These are phyloP conservation scores for Tetraselmis striata DNA, from an alignment of 139 green algal genomes.

Conservation along the genomic window DNA sequence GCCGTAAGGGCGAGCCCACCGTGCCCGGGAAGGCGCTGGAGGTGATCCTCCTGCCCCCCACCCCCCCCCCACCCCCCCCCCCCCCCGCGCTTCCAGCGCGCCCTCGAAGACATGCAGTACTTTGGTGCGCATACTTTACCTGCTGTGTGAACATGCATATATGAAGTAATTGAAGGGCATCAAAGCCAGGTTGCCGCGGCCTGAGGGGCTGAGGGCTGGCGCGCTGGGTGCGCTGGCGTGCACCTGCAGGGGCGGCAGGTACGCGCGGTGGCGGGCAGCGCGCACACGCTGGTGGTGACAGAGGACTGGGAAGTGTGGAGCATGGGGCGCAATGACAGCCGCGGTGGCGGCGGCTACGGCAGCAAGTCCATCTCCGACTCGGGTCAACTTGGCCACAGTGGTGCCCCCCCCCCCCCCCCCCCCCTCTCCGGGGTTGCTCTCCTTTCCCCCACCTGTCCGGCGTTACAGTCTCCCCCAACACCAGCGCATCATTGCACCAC, in stretches of 20 bases:
- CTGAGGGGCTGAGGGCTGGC: too few species aligned
- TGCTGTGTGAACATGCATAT: too few species aligned
- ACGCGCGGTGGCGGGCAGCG: background rate
- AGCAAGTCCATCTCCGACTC: conserved; percentile 37
- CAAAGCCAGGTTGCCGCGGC: conserved; percentile 14
- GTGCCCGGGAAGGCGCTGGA: conserved; percentile 22
- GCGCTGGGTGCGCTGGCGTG: background rate
- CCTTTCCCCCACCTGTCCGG: too few species aligned
- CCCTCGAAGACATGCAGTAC: background rate
- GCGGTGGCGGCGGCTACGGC: conserved; percentile 50
- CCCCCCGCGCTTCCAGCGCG: background rate
- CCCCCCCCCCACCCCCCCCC: background rate
- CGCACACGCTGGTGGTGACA: conserved; percentile 2
- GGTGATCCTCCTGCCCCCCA: background rate
- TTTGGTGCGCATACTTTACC: too few species aligned
- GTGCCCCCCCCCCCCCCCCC: background rate
- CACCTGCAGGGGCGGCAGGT: background rate
- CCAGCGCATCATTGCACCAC: too few species aligned
- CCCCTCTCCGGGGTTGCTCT: background rate
- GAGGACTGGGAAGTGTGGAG: conserved; percentile 36
- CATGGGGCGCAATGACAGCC: conserved; percentile 49
- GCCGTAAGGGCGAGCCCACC: conserved; percentile 20
- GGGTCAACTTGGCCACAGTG: conserved; percentile 44
- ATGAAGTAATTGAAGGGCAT: conserved; percentile 26
- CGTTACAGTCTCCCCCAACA: too few species aligned